Percentiles rank a stretch among this genome's conserved stretches.
Evolutionary conservation across 805 yeast genomes (phyloP).

Genomic region (Wickerhamiella nectarea): DNA sequence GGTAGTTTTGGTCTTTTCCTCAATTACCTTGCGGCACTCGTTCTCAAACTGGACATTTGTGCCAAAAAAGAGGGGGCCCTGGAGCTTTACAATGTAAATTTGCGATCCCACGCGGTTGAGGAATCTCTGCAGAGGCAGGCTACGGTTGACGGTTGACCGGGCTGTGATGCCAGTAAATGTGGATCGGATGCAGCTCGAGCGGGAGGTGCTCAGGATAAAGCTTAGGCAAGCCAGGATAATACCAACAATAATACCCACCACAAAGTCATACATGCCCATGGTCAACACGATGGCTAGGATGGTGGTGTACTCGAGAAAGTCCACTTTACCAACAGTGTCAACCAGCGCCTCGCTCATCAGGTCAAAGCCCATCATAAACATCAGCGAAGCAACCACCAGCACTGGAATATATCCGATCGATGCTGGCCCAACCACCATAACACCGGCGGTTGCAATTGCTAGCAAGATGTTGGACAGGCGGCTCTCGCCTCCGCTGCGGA

Average conservation of each 20-base stretch:
- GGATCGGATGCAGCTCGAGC: conserved; percentile 67
- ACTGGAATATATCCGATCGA: conserved; percentile 92
- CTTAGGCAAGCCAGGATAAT: conserved; percentile 82
- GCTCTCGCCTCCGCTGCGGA: conserved; percentile 88
- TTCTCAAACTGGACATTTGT: conserved; percentile 86
- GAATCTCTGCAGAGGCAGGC: conserved; percentile 76
- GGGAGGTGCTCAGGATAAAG: conserved; percentile 87
- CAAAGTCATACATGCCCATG: conserved; percentile 95
- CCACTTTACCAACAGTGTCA: conserved; percentile 70
- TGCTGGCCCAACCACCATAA: conserved; percentile 81
- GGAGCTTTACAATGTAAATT: conserved; percentile 71
- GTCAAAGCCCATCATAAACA: conserved; percentile 83
- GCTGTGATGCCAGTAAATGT: conserved; percentile 80
- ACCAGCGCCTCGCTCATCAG: conserved; percentile 69
- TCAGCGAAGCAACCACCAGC: conserved; percentile 88
- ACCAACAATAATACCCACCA: conserved; percentile 81
- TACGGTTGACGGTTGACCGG: conserved; percentile 82
- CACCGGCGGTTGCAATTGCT: conserved; percentile 63
- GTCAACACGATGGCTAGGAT: conserved; percentile 75
- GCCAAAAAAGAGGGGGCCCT: conserved; percentile 87
- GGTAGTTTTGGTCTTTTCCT: conserved; percentile 48
- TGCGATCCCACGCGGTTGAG: conserved; percentile 78
- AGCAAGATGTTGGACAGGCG: conserved; percentile 80
- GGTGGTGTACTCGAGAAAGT: conserved; percentile 68
- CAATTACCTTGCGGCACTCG: conserved; percentile 37